Base-by-base conservation (phyloP, 192 early-diverging fungal species). In the Gonapodya prolifera region DNA sequence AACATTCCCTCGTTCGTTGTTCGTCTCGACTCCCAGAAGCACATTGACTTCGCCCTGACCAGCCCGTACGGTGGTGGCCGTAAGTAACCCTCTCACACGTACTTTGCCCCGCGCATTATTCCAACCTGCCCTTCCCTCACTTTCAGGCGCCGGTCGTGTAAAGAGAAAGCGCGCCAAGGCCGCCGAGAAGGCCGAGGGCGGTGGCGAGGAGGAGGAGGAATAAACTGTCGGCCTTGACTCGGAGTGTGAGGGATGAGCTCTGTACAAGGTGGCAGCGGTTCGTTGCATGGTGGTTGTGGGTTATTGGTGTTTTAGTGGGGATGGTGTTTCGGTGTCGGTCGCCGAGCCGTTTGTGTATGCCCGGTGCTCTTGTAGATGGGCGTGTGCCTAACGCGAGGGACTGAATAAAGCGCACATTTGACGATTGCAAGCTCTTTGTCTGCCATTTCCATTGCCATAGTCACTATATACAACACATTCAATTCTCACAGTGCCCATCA, bases 61-160 rank as follows among this genome's bases (percentile, higher is more conserved):
- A 95, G 94, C 80, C 94, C 95, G 77, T 94, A 92, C 86, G 96
- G 96, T 88, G 96, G 96, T 90, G 96, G 96, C 83, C 95, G 96
- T 61, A 23, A 61, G 45, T 61, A 61, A 8, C 23, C 45, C 8
- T 61, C 45, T 61, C 45, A 61, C 45, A 8, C 45, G 8, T 23
- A 61, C 45, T 61, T 23, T 61, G 8, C 45, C 45, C 45, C 45
- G 8, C 45, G 8, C 45, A 8, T 61, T 23, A n/a, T n/a, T n/a
- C n/a, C n/a, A 8, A 61, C 45, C 45, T 23, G 45, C 8, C 45
- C 45, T 23, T 23, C 45, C 8, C 23, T 23, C 45, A 8, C 45
- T 23, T 23, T 8, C 45, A 61, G 45, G 45, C 86, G 87, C 95
- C 77, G 97, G 97, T 81, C 96, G 97, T 88, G 90, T 93, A 80